Evolutionary conservation across 2,329 filamentous ascomycete species (phyloP).

Genomic region (Colletotrichum gigasporum): DNA sequence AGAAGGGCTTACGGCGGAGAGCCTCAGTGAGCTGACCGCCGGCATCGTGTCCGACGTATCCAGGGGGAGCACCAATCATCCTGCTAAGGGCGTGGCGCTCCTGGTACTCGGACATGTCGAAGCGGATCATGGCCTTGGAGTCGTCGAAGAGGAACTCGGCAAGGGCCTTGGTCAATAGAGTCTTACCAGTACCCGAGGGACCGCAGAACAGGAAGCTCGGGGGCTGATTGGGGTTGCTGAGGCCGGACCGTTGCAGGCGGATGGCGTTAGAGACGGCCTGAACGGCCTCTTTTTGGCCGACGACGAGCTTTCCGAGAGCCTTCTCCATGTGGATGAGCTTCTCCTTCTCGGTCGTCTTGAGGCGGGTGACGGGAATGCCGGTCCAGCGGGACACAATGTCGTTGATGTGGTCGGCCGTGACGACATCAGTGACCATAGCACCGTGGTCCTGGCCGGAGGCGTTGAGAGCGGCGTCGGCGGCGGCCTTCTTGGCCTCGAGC

Average conservation of each 20-base stretch:
- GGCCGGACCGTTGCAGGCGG: conserved; percentile 90
- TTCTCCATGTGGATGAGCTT: conserved; percentile 98
- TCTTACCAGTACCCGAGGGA: conserved; percentile 98
- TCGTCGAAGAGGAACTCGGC: conserved; percentile 99
- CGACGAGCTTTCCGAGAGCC: conserved; percentile 82
- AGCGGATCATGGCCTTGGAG: conserved; percentile 95
- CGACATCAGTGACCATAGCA: conserved; percentile 88
- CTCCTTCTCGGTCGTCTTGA: conserved; percentile 96
- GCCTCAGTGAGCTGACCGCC: conserved; percentile 96
- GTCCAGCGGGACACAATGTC: conserved; percentile 98
- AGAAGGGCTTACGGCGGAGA: conserved; percentile 93
- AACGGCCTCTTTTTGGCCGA: conserved; percentile 95
- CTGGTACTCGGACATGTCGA: conserved; percentile 99
- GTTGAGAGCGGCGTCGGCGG: conserved; percentile 77
- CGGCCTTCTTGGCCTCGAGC: conserved; percentile 82
- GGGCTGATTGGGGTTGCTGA: conserved; percentile 95
- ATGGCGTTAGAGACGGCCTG: conserved; percentile 95
- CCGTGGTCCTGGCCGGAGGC: conserved; percentile 64
- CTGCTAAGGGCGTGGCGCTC: conserved; percentile 94
- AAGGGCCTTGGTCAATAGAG: conserved; percentile 92
- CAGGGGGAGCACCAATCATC: conserved; percentile 97
- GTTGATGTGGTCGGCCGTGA: conserved; percentile 98
- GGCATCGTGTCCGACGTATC: conserved; percentile 95
- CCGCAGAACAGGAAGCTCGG: conserved; percentile 99
- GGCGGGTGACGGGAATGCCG: conserved; percentile 94